Base-by-base conservation (phyloP, 495 filamentous ascomycete genomes). In the Xylaria curta region DNA sequence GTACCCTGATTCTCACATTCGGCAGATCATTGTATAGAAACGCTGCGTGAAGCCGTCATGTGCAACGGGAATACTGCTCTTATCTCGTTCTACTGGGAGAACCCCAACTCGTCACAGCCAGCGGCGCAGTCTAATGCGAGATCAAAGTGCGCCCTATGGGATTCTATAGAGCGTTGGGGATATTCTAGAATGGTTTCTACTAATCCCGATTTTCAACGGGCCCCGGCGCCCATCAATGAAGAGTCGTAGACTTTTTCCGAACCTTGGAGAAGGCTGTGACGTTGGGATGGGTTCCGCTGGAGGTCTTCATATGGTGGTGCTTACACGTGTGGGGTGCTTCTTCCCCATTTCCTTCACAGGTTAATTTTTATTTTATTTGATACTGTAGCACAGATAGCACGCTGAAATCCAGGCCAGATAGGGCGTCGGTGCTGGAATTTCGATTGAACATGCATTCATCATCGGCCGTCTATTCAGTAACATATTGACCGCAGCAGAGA, bases 391-490 rank as follows among this genome's bases (percentile, higher is more conserved):
- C 31, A 33, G 33, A 36, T 36, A 36, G 2, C 33, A 36, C 4
- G 6, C 33, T 7, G 6, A 36, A 4, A 36, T 36, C 33, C 33
- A 36, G 6, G 4, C 33, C 33, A 31, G n/a, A n/a, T n/a, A 81
- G 54, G 81, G 76, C n/a, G 68, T 75, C 36, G 81, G 79, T 7
- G 80, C 77, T 0, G 76, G 72, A 10, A 77, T 82, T 44, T 78
- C 79, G 0, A 75, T 82, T 21, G 81, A 83, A 70, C 81, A 82
- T 38, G 86, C 88, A 0, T 83, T 85, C 60, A 82, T 90, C 33
- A 78, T 92, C 15, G 82, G 85, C 24, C 80, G 82, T 26, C 75
- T 91, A 0, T 76, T 91, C 8, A 81, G 79, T 5, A 76, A 85
- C 63, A 76, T 86, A 28, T 78, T 76, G n/a, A 73, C 79, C 0